These are phyloP conservation scores for Helminthosporium solani DNA, from an alignment of 2,329 filamentous ascomycete species.

Conservation along the genomic window DNA sequence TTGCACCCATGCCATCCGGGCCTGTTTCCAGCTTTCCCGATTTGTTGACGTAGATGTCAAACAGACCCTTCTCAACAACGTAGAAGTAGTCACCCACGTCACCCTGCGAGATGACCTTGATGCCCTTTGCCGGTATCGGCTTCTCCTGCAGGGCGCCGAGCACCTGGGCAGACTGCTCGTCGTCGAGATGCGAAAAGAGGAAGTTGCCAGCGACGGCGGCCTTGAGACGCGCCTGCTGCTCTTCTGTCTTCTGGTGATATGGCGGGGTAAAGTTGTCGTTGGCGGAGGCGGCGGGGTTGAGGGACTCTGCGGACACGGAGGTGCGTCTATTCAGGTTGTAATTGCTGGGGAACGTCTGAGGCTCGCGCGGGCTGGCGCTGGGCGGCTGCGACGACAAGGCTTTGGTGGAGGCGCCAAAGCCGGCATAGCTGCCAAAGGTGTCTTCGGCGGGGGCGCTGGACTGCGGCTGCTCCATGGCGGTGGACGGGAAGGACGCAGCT, in stretches of 20 bases:
- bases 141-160: slow-evolving; percentile 92
- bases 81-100: slow-evolving; percentile 98
- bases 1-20: slow-evolving; percentile 75
- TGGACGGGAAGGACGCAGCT: slow-evolving; percentile 47
- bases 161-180: slow-evolving; percentile 85
- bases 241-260: slow-evolving; percentile 75
- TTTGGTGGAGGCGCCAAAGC: slow-evolving; percentile 36
- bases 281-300: slow-evolving; percentile 81
- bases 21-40: slow-evolving; percentile 77
- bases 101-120: slow-evolving; percentile 90
- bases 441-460: slow-evolving; percentile 46
- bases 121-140: slow-evolving; percentile 86
- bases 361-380: slow-evolving; percentile 53
- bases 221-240: slow-evolving; percentile 78
- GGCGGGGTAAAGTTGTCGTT: slow-evolving; percentile 91
- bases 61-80: slow-evolving; percentile 85
- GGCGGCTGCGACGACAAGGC: slow-evolving; percentile 42
- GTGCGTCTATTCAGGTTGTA: slow-evolving; percentile 93
- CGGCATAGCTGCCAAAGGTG: slow-evolving; percentile 41
- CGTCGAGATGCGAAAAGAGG: slow-evolving; percentile 89
- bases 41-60: slow-evolving; percentile 87
- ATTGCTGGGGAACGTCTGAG: slow-evolving; percentile 79
- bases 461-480: slow-evolving; percentile 44
- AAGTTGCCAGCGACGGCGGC: slow-evolving; percentile 86
- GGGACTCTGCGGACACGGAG: slow-evolving; percentile 93